These are phyloP conservation scores for Rosa chinensis DNA, from an alignment of 306 rosid genomes.

Conservation along the genomic window DNA sequence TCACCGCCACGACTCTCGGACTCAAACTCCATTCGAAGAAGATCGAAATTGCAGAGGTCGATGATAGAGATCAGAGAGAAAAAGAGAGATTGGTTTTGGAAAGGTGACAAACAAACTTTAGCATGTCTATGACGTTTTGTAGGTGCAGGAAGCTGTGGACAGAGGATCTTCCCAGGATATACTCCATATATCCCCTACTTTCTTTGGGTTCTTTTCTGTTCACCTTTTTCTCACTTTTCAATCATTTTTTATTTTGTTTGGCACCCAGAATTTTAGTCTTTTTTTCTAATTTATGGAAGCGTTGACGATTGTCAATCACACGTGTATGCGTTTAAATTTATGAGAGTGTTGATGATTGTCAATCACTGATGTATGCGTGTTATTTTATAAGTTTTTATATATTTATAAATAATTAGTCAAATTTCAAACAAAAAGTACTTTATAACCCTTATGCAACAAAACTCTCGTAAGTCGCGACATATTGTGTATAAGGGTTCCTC, in stretches of 20 bases:
- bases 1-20: background rate
- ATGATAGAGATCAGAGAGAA: background rate
- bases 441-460: no score
- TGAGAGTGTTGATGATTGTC: no score
- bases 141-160: constrained; percentile 17
- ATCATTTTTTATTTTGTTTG: background rate
- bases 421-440: no score
- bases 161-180: constrained; percentile 41
- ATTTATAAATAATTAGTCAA: no score
- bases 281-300: no score
- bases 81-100: constrained; percentile 4
- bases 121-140: constrained; percentile 26
- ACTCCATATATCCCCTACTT: background rate
- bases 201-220: background rate
- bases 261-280: background rate
- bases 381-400: no score
- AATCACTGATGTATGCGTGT: no score
- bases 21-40: background rate
- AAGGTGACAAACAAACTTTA: background rate
- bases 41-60: background rate
- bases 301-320: no score
- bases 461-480: no score
- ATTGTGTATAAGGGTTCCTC: no score
- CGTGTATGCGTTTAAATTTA: no score
- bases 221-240: background rate